A percentile compares a stretch with the other conserved stretches of the same genome.
Evolutionary conservation across 768 basidiomycete species (phyloP).

Genomic region (Suillus occidentalis): DNA sequence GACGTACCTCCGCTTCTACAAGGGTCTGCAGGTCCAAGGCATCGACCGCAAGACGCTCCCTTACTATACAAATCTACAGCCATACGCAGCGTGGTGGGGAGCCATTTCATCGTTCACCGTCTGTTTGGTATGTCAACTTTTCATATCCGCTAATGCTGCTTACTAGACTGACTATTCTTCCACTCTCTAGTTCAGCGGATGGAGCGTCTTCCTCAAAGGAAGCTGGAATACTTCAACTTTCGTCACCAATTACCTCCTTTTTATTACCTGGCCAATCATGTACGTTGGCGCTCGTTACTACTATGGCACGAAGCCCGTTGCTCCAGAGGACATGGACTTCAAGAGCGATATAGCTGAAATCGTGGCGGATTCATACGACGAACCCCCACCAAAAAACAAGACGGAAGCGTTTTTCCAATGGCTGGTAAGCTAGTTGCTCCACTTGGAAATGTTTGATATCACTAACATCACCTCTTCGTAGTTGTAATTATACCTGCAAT

Average conservation of each 20-base stretch:
- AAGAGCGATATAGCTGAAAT: slow-evolving; percentile 66
- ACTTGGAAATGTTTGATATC: not conserved
- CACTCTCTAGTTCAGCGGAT: too few species aligned
- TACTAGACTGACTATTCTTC: too few species aligned
- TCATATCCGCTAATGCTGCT: too few species aligned
- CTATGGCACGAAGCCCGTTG: slow-evolving; percentile 23
- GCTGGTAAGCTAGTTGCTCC: slow-evolving; percentile 53
- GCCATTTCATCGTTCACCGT: too few species aligned
- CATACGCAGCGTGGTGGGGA: too few species aligned
- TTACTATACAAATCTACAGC: too few species aligned
- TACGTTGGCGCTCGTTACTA: slow-evolving; percentile 61
- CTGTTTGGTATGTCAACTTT: too few species aligned
- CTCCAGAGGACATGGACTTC: slow-evolving; percentile 81
- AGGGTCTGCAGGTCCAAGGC: too few species aligned
- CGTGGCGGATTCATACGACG: slow-evolving; percentile 46
- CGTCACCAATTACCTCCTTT: slow-evolving; percentile 79
- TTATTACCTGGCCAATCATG: slow-evolving; percentile 68
- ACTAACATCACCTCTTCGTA: not conserved
- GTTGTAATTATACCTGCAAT: slow-evolving; percentile 6
- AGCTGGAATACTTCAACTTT: slow-evolving; percentile 63
- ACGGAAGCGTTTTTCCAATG: slow-evolving; percentile 73
- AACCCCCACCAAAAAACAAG: slow-evolving; percentile 56
- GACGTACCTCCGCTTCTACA: too few species aligned
- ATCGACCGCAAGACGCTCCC: too few species aligned
- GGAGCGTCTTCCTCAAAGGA: slow-evolving; percentile 33